Base-by-base conservation (phyloP, 1,284 basidiomycete species). In the Lentinula novae-zelandiae region DNA sequence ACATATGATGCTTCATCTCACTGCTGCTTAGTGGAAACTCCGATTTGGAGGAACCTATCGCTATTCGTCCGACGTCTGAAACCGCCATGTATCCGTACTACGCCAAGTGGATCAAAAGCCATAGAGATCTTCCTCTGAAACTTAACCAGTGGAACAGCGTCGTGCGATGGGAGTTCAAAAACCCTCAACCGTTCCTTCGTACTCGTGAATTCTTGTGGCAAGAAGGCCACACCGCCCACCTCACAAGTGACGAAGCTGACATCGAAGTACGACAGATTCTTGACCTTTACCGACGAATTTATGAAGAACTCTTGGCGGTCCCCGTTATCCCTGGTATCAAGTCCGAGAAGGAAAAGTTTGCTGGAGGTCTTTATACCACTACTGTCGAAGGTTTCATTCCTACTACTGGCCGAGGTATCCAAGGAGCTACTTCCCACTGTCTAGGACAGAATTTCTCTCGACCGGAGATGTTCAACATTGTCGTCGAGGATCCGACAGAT, bases 151-250 rank as follows among this genome's bases (percentile, higher is more conserved):
- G 96, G 96, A 98, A 98, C 81, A 95, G 88, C 67, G 96, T 99
- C 69, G 96, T 99, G 33, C 90, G 96, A 65, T 99, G 96, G 96
- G 96, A 99, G 76, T 99, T 99, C 83, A 99, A 99, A 80, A 97
- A 96, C 76, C 97, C 96, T 59, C 95, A 99, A 77, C 96, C 96
- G 2, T 99, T 99, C 91, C 84, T 99, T 48, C 94, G 96, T 65
- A 99, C 97, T 1, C 93, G 97, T 71, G 96, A 99, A 78, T 99
- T 98, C 84, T 81, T 99, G 39, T 99, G 97, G 96, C 96, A 99
- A 79, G 97, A 99, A 77, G 96, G 96, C 52, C 96, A 99, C 81
- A 98, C 97, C 5, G 97, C 96, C 1, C 89, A 92, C 77, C 81
- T 97, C 57, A 93, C 92, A 67, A 91, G 95, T 74, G 71, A 81